These are phyloP conservation scores for Murraya koenigii DNA, from an alignment of 345 rosid genomes.

Conservation along the genomic window DNA sequence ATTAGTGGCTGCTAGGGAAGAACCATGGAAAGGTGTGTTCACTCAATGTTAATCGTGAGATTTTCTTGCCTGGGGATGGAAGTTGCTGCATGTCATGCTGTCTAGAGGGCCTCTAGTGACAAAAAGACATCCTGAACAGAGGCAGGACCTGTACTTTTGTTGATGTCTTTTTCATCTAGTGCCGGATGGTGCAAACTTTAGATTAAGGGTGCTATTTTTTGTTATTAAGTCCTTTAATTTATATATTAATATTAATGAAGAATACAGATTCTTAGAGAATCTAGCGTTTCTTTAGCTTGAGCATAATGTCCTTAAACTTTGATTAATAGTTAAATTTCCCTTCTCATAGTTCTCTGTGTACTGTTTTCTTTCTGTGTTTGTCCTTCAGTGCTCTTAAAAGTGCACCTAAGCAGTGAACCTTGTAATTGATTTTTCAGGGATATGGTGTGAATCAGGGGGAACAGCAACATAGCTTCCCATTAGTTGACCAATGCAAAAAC, in stretches of 20 bases:
- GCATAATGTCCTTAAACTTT: not conserved
- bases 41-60: not conserved
- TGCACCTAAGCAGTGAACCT: constrained; percentile 8
- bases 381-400: constrained; percentile 15
- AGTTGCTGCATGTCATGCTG: not conserved
- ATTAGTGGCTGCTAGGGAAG: not conserved
- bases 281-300: not conserved
- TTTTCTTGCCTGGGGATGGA: not conserved
- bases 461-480: constrained; percentile 47
- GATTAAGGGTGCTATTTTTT: not conserved
- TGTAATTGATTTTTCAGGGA: constrained; percentile 39
- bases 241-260: not conserved
- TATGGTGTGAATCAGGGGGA: constrained; percentile 57
- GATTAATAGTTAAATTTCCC: not conserved
- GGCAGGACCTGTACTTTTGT: not conserved
- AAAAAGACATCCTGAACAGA: not conserved
- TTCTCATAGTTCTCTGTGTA: not conserved
- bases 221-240: not conserved
- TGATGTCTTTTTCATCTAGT: not conserved
- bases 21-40: not conserved
- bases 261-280: not conserved
- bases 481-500: constrained; percentile 56
- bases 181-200: constrained; percentile 1
- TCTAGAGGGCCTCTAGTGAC: not conserved
- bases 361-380: not conserved